Evolutionary conservation across 2,329 filamentous ascomycete species (phyloP).

Genomic region (Coccinonectria pachysandricola): DNA sequence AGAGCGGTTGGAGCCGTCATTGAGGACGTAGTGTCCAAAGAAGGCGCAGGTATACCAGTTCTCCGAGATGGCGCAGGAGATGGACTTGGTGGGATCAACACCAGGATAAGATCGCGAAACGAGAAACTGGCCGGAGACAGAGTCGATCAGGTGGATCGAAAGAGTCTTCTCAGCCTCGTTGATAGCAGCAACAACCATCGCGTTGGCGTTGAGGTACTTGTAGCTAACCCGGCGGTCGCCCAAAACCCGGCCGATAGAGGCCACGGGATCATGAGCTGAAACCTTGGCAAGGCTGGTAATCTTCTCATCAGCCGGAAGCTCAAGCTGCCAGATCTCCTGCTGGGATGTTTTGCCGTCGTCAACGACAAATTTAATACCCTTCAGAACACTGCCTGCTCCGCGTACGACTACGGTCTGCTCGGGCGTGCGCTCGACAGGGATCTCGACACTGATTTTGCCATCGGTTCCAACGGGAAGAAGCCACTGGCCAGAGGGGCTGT

Average conservation of each 20-base stretch:
- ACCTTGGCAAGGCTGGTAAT: conserved; percentile 59
- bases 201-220: conserved; percentile 91
- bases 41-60: conserved; percentile 94
- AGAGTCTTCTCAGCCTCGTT: conserved; percentile 49
- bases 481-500: conserved; percentile 41
- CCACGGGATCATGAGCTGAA: conserved; percentile 72
- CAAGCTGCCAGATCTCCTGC: conserved; percentile 62
- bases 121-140: conserved; percentile 72
- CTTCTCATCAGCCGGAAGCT: conserved; percentile 52
- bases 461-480: conserved; percentile 42
- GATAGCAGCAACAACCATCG: conserved; percentile 63
- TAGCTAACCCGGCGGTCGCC: conserved; percentile 89
- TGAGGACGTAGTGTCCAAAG: conserved; percentile 49
- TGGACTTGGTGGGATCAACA: conserved; percentile 63
- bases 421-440: conserved; percentile 36
- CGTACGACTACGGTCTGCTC: conserved; percentile 46
- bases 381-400: conserved; percentile 37
- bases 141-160: conserved; percentile 73
- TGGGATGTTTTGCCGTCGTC: conserved; percentile 31
- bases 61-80: conserved; percentile 73
- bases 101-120: conserved; percentile 59
- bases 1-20: conserved; percentile 40
- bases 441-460: conserved; percentile 34
- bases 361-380: conserved; percentile 42
- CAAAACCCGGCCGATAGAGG: conserved; percentile 88